Base-by-base conservation (phyloP, 1,284 basidiomycete species). In the Fomitopsis betulina region DNA sequence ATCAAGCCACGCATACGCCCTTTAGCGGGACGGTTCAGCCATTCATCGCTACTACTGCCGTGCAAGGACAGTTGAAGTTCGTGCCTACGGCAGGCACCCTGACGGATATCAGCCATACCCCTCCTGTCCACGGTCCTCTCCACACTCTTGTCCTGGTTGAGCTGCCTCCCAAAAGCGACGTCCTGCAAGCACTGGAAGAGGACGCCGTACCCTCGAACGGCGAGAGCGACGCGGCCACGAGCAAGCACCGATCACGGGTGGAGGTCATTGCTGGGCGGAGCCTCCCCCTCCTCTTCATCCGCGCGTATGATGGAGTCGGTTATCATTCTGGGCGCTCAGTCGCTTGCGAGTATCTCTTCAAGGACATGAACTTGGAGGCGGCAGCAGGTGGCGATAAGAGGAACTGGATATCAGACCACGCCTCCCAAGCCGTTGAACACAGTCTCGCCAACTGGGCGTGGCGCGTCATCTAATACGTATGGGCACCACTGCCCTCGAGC, bases 291-390 rank as follows among this genome's bases (percentile, higher is more conserved):
- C 69, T 93, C 57, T 87, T 92, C 71, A 87, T 93, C 64, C 82
- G 91, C 57, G 80, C 88, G 58, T 78, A 79, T 60, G 84, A 93
- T 70, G 91, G 91, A 23, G 83, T 92, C 27, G 90, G 90, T 4
- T 93, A 92, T 69, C 90, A 93, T 68, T 91, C 90, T 32, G 91
- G 91, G 42, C 82, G 90, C 59, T 90, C 90, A 62, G 86, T 94
- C 57, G 82, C 91, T 37, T 91, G 87, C 67, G 91, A 91, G 69
- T 93, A 92, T 64, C 83, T 91, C 35, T 89, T 89, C 72, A 83
- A 86, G 63, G 72, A 76, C 17, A 79, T 89, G 72, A 85, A 85
- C 67, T 71, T 89, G 56, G 66, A 70, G 50, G 64, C 62, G 33
- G 59, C 58, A 2, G 59, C 58, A 2, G 59, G 58, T 45, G 64